These are phyloP conservation scores for Leccinum variicolor DNA, from an alignment of 768 basidiomycete species.

Conservation along the genomic window DNA sequence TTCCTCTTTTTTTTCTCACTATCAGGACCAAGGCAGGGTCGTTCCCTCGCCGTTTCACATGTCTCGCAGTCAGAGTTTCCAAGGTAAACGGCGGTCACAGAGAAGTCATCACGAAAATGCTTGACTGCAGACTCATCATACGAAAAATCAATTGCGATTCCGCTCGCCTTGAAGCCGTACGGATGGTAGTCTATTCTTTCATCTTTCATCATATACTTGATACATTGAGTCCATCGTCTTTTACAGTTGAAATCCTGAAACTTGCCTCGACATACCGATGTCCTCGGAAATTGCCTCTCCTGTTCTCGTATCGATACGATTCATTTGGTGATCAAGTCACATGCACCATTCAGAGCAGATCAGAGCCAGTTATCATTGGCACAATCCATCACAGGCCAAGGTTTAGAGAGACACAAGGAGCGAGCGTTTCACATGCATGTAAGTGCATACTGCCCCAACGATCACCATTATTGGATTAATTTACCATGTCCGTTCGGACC, in stretches of 20 bases:
- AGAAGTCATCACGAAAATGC: not conserved
- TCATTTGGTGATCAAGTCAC: not conserved
- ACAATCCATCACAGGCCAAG: not conserved
- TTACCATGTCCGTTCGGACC: not conserved
- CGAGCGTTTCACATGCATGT: slow-evolving; percentile 6
- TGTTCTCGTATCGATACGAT: not conserved
- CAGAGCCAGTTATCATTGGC: not conserved
- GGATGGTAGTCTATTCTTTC: not conserved
- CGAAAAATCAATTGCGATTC: not conserved
- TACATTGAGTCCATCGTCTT: not conserved
- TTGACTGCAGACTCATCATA: not conserved
- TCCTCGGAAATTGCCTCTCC: slow-evolving; percentile 17
- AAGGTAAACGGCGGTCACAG: not conserved
- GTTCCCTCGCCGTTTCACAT: slow-evolving; percentile 7
- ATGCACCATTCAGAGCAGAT: not conserved
- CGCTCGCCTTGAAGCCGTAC: not conserved
- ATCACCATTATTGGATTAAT: not conserved
- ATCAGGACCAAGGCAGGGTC: slow-evolving; percentile 5
- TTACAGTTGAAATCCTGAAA: not conserved
- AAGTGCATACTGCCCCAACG: not conserved
- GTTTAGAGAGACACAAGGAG: slow-evolving; percentile 3
- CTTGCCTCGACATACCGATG: not conserved
- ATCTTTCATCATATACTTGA: not conserved
- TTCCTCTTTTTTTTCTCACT: slow-evolving; percentile 7
- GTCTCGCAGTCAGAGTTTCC: slow-evolving; percentile 5